Percentiles rank a stretch among this genome's conserved stretches.
Conservation (phyloP, 2,329 filamentous ascomycete genomes). For the Madurella fahalii region DNA sequence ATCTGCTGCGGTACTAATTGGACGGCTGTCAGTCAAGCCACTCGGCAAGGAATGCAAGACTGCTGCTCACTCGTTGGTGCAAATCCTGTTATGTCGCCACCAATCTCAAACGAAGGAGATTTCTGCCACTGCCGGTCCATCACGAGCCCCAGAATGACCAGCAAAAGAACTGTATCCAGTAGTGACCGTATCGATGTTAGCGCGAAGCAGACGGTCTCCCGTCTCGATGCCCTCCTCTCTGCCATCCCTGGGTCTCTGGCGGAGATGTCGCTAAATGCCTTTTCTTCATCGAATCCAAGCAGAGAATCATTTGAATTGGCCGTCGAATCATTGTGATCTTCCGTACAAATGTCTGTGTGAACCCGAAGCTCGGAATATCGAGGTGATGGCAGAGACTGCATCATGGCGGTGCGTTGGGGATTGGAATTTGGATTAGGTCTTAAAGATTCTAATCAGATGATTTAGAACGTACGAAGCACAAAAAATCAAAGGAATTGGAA, state of each 20-base stretch:
- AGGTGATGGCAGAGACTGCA: neutral
- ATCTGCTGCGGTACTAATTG: conserved; percentile 39
- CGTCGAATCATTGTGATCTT: neutral
- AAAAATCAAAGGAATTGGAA: too few species aligned
- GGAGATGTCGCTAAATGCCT: conserved; percentile 1
- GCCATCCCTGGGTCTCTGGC: neutral
- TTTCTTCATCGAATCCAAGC: neutral
- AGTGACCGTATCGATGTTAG: conserved; percentile 24
- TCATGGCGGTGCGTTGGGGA: neutral
- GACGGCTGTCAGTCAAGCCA: neutral
- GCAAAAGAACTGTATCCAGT: conserved; percentile 34
- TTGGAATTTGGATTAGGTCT: too few species aligned
- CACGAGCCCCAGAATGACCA: conserved; percentile 35
- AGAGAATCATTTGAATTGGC: neutral
- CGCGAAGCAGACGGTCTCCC: neutral
- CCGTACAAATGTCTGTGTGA: neutral
- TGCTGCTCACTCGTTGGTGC: conserved; percentile 32
- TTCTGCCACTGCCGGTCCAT: conserved; percentile 29
- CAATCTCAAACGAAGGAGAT: conserved; percentile 29
- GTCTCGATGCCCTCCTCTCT: neutral
- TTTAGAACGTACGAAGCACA: neutral
- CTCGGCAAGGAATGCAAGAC: conserved; percentile 6
- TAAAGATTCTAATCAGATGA: too few species aligned
- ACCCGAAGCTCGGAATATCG: neutral
- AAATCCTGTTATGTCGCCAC: conserved; percentile 39